Evolutionary conservation across 2,329 filamentous ascomycete genomes (phyloP), one percentile per base, ranked within the genome.

Genomic region (Chrysoporthe austroafricana): DNA sequence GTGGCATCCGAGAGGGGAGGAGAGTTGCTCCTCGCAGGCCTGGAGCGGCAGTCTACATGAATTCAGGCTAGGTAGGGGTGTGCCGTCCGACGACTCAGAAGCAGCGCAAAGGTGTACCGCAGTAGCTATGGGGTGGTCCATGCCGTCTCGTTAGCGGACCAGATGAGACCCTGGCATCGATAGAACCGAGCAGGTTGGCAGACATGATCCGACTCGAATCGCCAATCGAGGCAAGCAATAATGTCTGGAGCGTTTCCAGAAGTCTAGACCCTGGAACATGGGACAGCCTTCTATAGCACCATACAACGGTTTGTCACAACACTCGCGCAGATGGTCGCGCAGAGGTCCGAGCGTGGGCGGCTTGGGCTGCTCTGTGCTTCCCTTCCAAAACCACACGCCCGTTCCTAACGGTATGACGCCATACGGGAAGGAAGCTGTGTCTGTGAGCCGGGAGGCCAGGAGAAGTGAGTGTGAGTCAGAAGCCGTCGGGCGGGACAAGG

Each of bases 201-300:
- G 36, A 9, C 48, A 67, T 60, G 66, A 64, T 65, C 66, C 65
- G 62, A 65, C 48, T 39, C 60, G 46, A 57, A 52, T 32, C 26
- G 57, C 48, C 26, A 18, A 32, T 50, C 58, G 50, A 65, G 39
- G 36, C 36, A 50, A 57, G 48, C 32, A 44, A 63, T 68, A 63
- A 68, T 62, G 63, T 68, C 58, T 57, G 46, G 34, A 58, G 46
- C 34, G 48, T 62, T 58, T 43, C 63, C 54, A 56, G 62, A 43
- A 16, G 26, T 62, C 56, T 43, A 42, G 50, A 52, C 50, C 43
- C 18, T 48, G 42, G 48, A 21, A 58, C 42, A 42, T 62, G 39
- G 42, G n/a, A 50, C 39, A 50, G 18, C 39, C 26, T 7, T 18
- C 13, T 26, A 58, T 4, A 63, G 32, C 21, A 18, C 46, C 44